Evolutionary conservation across 1,284 basidiomycete genomes (phyloP), one percentile per base, ranked within the genome.

Genomic region (Ganoderma lingzhi): DNA sequence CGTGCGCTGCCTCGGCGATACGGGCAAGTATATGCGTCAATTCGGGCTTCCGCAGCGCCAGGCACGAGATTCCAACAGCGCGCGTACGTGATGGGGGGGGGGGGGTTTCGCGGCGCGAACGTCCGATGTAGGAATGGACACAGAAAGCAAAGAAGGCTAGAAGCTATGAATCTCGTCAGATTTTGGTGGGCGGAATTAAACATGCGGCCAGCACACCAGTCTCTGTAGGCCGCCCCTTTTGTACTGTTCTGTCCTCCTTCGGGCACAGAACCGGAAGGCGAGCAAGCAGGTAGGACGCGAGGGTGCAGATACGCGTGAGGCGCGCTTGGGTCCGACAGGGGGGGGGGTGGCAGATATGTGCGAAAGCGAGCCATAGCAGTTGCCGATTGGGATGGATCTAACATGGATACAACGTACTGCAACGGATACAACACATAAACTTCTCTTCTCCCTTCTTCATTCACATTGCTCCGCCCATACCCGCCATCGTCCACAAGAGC

Each of bases 361-460:
- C 45, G 69, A 73, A 70, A 73, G 69, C 67, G 37, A 41, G 61
- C 28, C 63, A 68, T 68, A 73, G 71, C 69, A 44, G 56, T 45
- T 63, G 53, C 62, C 39, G 51, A 58, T 63, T 45, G 63, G 35
- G 30, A 41, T 53, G 35, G 58, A 58, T 73, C 69, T 73, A 70
- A 64, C 68, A 70, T 55, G 37, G 63, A 65, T 66, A 73, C 70
- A 73, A 69, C 66, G 69, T 62, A 69, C 67, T 69, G 69, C 61
- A 56, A 59, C 64, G 56, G n/a, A 60, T 67, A 70, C 69, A 70
- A 42, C 48, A 63, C 62, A 65, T 15, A 15, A 28, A 64, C 71
- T 73, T 68, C 65, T 48, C 53, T 28, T 45, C 35, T 42, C 59
- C 63, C 28, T 48, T 45, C 35, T 37, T 62, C 63, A 28, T 48